A percentile compares a stretch with the other conserved stretches of the same genome.
phyloP scores from a whole-genome alignment of 2,329 filamentous ascomycete species.

The Coniochaeta hoffmannii region DNA sequence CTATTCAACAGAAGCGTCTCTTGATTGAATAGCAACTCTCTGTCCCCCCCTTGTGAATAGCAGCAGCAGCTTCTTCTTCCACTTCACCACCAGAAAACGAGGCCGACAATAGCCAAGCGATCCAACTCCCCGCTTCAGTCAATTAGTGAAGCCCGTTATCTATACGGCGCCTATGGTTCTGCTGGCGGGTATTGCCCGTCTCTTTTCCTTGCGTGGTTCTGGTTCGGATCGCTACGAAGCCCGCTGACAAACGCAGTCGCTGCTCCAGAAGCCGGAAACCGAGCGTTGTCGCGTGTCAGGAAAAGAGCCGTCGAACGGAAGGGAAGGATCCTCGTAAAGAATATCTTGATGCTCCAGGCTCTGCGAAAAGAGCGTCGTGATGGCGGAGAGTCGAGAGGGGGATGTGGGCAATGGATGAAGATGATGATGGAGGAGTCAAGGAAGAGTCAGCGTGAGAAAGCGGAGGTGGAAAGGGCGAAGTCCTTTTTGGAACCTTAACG shows the following conservation, averaged over 20 bases:
- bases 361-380: background rate
- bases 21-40: conserved; percentile 15
- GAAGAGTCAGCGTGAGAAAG: background rate
- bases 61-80: background rate
- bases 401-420: background rate
- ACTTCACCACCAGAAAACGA: conserved; percentile 7
- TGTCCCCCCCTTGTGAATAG: conserved; percentile 1
- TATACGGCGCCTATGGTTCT: background rate
- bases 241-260: background rate
- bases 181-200: background rate
- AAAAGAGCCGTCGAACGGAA: too few species aligned
- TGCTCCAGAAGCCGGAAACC: background rate
- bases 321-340: background rate
- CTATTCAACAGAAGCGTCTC: conserved; percentile 18
- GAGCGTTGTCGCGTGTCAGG: background rate
- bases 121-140: background rate
- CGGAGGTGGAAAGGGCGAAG: background rate
- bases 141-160: background rate
- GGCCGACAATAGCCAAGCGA: conserved; percentile 8
- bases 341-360: background rate
- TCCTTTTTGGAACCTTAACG: background rate
- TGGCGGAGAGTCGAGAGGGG: background rate
- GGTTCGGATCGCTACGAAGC: background rate
- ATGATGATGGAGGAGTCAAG: background rate
- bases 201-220: background rate